Conservation (phyloP, 2,329 filamentous ascomycete species). For the Diatrype stigma region DNA sequence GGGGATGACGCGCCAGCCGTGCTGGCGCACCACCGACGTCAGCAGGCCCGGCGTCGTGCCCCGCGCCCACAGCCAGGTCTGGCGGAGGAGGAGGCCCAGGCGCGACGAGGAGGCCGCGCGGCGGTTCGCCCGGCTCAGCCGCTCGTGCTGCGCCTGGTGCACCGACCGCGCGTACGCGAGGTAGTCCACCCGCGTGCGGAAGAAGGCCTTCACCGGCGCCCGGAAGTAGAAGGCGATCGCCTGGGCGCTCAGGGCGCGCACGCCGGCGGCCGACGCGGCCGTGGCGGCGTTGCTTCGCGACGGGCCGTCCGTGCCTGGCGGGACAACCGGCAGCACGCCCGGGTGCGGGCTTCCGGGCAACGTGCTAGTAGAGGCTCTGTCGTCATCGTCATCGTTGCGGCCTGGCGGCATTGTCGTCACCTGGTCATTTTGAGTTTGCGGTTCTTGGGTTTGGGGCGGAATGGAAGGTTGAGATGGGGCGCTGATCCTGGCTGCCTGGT, state of each 20-base stretch:
- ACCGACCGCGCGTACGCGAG: conserved; percentile 54
- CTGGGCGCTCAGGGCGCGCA: conserved; percentile 78
- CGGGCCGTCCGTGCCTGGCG: conserved; percentile 41
- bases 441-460: background rate
- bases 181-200: conserved; percentile 85
- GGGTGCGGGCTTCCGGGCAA: conserved; percentile 10
- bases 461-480: background rate
- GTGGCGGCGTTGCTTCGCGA: conserved; percentile 53
- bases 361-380: conserved; percentile 15
- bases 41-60: conserved; percentile 68
- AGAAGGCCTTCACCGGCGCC: conserved; percentile 88
- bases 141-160: conserved; percentile 41
- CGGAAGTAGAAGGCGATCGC: conserved; percentile 88
- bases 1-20: conserved; percentile 71
- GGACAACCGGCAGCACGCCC: conserved; percentile 43
- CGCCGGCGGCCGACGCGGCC: conserved; percentile 79
- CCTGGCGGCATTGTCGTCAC: conserved; percentile 25
- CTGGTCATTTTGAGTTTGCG: conserved; percentile 21
- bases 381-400: conserved; percentile 20
- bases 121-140: conserved; percentile 33
- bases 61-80: conserved; percentile 48
- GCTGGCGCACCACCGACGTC: conserved; percentile 60
- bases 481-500: background rate
- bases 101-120: conserved; percentile 30
- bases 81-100: conserved; percentile 30